phyloP scores from a whole-genome alignment of 2,329 filamentous ascomycete genomes.

The Colletotrichum gigasporum region DNA sequence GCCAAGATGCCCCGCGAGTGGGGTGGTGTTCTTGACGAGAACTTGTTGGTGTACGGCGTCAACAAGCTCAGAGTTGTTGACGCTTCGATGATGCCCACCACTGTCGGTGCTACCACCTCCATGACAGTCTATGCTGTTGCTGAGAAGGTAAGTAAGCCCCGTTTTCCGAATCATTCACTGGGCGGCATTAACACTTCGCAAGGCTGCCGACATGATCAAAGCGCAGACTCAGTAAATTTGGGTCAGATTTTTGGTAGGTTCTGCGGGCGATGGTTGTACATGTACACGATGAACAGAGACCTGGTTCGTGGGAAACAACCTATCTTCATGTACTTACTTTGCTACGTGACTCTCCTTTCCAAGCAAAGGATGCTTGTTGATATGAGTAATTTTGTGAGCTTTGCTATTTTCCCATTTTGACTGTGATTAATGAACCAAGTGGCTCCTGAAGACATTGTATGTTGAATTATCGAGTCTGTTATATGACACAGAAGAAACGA shows the following conservation, averaged over 20 bases:
- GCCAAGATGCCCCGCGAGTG: constrained; percentile 40
- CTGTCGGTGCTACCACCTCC: constrained; percentile 33
- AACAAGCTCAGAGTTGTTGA: constrained; percentile 35
- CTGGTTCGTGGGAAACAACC: too few relatives aligned
- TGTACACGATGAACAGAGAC: background rate
- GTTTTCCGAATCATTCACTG: fast-evolving
- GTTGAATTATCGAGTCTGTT: background rate
- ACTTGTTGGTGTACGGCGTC: constrained; percentile 40
- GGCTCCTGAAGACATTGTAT: too few relatives aligned
- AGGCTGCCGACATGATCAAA: constrained; percentile 33
- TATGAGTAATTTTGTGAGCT: too few relatives aligned
- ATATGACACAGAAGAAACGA: background rate
- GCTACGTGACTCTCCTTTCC: too few relatives aligned
- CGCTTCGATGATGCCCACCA: constrained; percentile 35
- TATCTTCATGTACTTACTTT: too few relatives aligned
- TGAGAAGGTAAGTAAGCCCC: constrained; percentile 31
- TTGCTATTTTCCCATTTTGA: too few relatives aligned
- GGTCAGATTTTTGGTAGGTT: background rate
- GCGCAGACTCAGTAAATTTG: constrained; percentile 13
- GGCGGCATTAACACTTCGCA: background rate
- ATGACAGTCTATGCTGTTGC: constrained; percentile 34
- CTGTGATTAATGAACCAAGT: too few relatives aligned
- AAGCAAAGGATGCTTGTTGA: too few relatives aligned
- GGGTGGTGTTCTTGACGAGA: constrained; percentile 41
- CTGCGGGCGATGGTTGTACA: background rate